phyloP scores from a whole-genome alignment of 2,329 filamentous ascomycete genomes.

The Dactylellina haptotyla region DNA sequence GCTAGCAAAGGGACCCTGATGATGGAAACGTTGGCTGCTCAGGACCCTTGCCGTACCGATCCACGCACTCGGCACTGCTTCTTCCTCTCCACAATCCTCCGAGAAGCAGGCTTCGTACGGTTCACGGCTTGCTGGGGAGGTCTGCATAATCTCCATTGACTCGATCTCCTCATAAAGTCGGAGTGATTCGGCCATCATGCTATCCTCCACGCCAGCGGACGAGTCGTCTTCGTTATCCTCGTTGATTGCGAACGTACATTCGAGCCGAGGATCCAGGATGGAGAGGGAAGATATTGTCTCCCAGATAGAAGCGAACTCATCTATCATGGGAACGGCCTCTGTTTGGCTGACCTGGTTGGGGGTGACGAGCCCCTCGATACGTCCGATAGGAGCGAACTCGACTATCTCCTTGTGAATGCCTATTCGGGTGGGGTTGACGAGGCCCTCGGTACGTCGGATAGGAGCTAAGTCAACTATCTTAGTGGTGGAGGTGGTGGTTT shows the following conservation, averaged over 20 bases:
- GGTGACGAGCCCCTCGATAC: neutral
- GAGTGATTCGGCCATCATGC: constrained; percentile 13
- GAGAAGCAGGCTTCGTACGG: neutral
- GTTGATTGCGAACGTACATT: neutral
- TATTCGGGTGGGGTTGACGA: neutral
- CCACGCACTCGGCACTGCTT: neutral
- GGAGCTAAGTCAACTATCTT: too few species aligned
- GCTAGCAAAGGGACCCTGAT: neutral
- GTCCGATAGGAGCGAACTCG: neutral
- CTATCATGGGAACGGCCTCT: neutral
- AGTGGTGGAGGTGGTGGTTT: too few species aligned
- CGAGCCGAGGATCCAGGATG: neutral
- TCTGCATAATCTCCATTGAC: constrained; percentile 36
- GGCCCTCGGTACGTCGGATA: neutral
- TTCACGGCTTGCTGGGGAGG: neutral
- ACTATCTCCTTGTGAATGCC: neutral
- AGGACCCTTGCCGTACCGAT: constrained; percentile 28
- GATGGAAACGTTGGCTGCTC: constrained; percentile 24
- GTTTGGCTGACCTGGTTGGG: neutral
- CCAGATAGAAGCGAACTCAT: neutral
- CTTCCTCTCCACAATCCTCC: neutral
- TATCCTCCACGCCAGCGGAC: neutral
- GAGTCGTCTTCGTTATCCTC: neutral
- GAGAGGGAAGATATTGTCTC: neutral
- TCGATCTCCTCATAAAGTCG: constrained; percentile 32